These are phyloP conservation scores for Tuctoria greenei DNA, from an alignment of 176 grass and related monocot species.

Conservation along the genomic window DNA sequence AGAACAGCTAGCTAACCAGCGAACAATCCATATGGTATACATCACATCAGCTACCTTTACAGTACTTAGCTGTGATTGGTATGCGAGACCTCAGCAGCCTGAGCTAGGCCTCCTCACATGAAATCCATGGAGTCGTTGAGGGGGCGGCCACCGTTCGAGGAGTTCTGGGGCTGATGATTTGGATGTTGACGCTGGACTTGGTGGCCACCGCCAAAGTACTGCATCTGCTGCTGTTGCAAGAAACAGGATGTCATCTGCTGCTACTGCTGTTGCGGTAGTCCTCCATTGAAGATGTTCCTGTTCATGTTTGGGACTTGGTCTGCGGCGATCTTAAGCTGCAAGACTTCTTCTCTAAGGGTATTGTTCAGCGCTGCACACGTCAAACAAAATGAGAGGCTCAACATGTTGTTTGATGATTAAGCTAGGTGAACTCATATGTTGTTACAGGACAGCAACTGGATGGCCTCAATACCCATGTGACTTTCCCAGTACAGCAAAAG, in stretches of 20 bases:
- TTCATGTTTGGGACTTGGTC: slow-evolving; percentile 68
- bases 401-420: slow-evolving; percentile 6
- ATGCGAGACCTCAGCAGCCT: background rate
- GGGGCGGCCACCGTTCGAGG: slow-evolving; percentile 59
- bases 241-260: slow-evolving; percentile 55
- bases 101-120: slow-evolving; percentile 50
- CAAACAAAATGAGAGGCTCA: slow-evolving; percentile 11
- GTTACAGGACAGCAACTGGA: slow-evolving; percentile 3
- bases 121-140: slow-evolving; percentile 89
- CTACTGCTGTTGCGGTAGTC: slow-evolving; percentile 59
- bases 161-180: slow-evolving; percentile 41
- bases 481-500: slow-evolving; percentile 1
- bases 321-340: slow-evolving; percentile 69
- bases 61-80: slow-evolving; percentile 34
- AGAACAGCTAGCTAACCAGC: too few species aligned
- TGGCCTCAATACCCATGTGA: background rate
- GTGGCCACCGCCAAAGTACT: slow-evolving; percentile 49
- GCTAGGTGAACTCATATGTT: background rate
- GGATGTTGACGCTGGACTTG: slow-evolving; percentile 44
- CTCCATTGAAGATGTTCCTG: slow-evolving; percentile 58
- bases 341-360: slow-evolving; percentile 78
- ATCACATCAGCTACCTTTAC: slow-evolving; percentile 60
- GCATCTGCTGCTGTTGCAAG: slow-evolving; percentile 60
- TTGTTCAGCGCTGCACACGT: slow-evolving; percentile 81
- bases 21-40: background rate